Base-by-base conservation (phyloP, 371 early-diverging fungal species). In the Fennellomyces sp. region DNA sequence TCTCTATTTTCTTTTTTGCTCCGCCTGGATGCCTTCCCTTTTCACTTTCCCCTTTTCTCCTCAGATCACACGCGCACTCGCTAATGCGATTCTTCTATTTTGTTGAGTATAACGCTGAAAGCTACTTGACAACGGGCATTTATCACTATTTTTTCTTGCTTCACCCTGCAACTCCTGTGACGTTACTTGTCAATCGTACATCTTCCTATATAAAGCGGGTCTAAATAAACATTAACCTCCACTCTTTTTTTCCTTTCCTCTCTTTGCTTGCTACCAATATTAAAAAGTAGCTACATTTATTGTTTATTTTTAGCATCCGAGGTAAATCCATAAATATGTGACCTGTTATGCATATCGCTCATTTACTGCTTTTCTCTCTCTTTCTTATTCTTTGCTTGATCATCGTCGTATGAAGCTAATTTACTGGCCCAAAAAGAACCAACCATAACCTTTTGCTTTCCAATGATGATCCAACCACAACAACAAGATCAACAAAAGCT, bases 131-230 rank as follows among this genome's bases (percentile, higher is more conserved):
- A 45, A 45, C 45, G 45, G 21, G 45, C 17, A 17, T 41, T 17
- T 41, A 19, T 21, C 1, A 23, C n/a, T 21, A 17, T 21, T 5
- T 45, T 5, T 21, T 23, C 8, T 23, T 15, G 17, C 8, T 15
- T 21, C 19, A 45, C 21, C 8, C n/a, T n/a, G 23, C 21, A 45
- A 45, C 45, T 45, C 45, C 45, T 45, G 45, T 45, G 45, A 45
- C 45, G 45, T 45, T 45, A 45, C 23, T 45, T 45, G 45, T 45
- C 21, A 45, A 45, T 45, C 21, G n/a, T 45, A 41, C 41, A 41
- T 41, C 41, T 15, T 41, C 5, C 2, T 45, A 45, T 45, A 21
- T 45, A 45, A 45, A 45, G 23, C 21, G 23, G 11, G 5, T 25
- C 21, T 45, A 5, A 10, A 8, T 33, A 33, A 33, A 13, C 35